These are phyloP conservation scores for Eruca vesicaria DNA, from an alignment of 441 rosid genomes.

Conservation along the genomic window DNA sequence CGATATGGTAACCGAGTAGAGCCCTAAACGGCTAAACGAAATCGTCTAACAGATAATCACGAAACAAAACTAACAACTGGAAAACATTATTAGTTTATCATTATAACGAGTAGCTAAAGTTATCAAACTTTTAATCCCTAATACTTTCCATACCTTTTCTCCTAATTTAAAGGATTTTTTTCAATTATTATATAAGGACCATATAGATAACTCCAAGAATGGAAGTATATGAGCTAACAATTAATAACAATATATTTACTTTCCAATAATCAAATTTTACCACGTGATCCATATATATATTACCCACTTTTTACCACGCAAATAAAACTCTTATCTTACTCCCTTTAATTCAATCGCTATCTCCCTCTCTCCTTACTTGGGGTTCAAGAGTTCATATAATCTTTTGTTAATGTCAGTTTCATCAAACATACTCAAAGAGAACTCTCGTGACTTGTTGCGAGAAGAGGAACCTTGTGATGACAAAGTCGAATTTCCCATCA, in stretches of 20 bases:
- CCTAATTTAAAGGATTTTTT: neutral
- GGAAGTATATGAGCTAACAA: conserved; percentile 6
- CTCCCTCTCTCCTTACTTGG: conserved; percentile 1
- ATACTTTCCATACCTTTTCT: neutral
- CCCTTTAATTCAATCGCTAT: conserved; percentile 10
- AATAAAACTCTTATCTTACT: neutral
- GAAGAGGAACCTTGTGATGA: neutral
- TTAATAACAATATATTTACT: conserved; percentile 22
- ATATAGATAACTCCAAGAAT: neutral
- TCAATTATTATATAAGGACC: neutral
- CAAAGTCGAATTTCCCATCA: neutral
- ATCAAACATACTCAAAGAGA: neutral
- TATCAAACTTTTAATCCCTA: neutral
- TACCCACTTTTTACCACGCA: conserved; percentile 17
- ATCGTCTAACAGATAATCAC: neutral
- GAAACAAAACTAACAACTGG: neutral
- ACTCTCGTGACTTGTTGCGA: neutral
- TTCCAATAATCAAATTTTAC: conserved; percentile 6
- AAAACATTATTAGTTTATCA: neutral
- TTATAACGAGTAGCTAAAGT: neutral
- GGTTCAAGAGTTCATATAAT: conserved; percentile 1
- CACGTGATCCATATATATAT: conserved; percentile 12
- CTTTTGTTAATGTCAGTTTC: conserved; percentile 6
- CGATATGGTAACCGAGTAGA: neutral
- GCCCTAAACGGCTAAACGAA: neutral